Evolutionary conservation across 106 monocot genomes (phyloP).

Genomic region (Allium sativum): DNA sequence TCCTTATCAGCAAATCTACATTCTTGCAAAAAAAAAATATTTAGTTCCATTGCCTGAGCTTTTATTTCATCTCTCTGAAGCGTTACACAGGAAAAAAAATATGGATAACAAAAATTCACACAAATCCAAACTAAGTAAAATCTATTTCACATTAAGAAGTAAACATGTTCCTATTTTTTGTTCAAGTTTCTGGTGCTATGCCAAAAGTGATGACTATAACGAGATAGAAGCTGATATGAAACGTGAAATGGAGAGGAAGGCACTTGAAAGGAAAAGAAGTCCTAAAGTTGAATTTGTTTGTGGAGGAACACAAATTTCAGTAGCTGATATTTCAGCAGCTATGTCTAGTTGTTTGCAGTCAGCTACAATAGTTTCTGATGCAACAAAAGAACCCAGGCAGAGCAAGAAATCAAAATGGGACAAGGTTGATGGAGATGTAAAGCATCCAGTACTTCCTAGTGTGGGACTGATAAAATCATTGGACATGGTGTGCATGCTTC

Average conservation of each 20-base stretch:
- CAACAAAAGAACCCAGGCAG: constrained; percentile 38
- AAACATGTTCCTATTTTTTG: no score
- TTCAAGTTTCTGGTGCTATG: no score
- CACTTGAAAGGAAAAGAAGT: constrained; percentile 77
- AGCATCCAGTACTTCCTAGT: constrained; percentile 26
- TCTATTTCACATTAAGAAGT: no score
- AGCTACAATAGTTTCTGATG: constrained; percentile 23
- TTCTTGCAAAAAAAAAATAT: no score
- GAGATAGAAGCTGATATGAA: constrained; percentile 95
- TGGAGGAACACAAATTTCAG: constrained; percentile 37
- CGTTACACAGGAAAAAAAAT: no score
- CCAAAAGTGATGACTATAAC: no score
- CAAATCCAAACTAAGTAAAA: no score
- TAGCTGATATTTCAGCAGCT: constrained; percentile 14
- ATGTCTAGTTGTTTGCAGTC: constrained; percentile 17
- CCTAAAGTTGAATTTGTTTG: constrained; percentile 78
- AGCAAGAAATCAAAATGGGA: constrained; percentile 97
- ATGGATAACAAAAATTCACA: no score
- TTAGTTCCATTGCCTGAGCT: no score
- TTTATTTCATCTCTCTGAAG: no score
- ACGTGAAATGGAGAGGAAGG: constrained; percentile 78
- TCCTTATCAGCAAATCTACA: no score
- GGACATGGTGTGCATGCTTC: constrained; percentile 36
- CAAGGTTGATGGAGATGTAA: constrained; percentile 83
- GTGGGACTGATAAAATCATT: constrained; percentile 43